Base-by-base conservation (phyloP, 371 early-diverging fungal species). In the Vairimorpha necatrix region DNA sequence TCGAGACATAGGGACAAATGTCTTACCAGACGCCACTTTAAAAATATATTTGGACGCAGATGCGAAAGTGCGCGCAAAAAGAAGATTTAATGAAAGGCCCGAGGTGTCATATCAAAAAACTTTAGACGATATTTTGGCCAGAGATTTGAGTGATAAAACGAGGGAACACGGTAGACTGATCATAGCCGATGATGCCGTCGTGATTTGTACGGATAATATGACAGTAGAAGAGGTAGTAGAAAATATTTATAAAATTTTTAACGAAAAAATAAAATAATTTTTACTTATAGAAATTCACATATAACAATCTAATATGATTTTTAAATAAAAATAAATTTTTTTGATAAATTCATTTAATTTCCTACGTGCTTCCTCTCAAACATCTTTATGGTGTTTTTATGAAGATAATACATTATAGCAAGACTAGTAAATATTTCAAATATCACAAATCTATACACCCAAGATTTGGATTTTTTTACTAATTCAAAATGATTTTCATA, bases 1-100 rank as follows among this genome's bases (percentile, higher is more conserved):
- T 7, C 84, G 95, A 4, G 95, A 94, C 84, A 92, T 93, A 62
- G 94, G 93, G 18, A 91, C 93, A 0, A 88, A 88, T 0, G 89
- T 94, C 1, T 84, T 94, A 39, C 93, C 94, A 0, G 83, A 90
- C 75, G 95, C 95, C 0, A 89, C 92, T 38, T 86, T 94, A 33
- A 94, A 94, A 76, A 86, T 94, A 0, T 94, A 89, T 78, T 84
- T 94, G 26, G 88, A 87, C 2, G 94, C 94, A 0, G 87, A 88
- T 72, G 86, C 88, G 9, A 83, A 85, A 62, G 86, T 89, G 0
- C 86, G 95, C 0, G 95, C 95, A 0, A 84, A 87, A 72, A 86
- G 94, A 53, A 86, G 94, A 18, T 87, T 86, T 70, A 85, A 87
- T 34, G 90, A 93, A 74, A 60, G 34, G 6, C 9, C 62, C n/a